These are phyloP conservation scores for Rhodotorula paludigena DNA, from an alignment of 768 basidiomycete genomes.

Conservation along the genomic window DNA sequence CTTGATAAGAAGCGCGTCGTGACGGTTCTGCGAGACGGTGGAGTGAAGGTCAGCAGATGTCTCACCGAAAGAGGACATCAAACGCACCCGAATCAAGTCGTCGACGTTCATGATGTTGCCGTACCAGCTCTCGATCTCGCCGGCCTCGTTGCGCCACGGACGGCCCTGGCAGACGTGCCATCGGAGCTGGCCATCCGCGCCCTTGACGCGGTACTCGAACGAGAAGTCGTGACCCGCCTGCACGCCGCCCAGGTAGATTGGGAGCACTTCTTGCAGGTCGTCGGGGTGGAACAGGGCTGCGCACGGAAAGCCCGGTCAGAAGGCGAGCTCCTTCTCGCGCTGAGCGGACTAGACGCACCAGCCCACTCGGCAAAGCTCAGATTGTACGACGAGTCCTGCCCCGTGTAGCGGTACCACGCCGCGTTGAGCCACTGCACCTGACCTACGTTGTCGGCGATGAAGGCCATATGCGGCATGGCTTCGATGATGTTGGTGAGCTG, in stretches of 20 bases:
- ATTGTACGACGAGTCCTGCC: neutral
- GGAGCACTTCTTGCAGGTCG: slow-evolving; percentile 11
- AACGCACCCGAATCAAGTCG: slow-evolving; percentile 6
- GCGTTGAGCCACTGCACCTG: slow-evolving; percentile 18
- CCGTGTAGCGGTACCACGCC: slow-evolving; percentile 21
- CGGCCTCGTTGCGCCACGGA: neutral
- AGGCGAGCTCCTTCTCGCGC: no score
- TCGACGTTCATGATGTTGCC: slow-evolving; percentile 8
- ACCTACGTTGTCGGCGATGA: slow-evolving; percentile 7
- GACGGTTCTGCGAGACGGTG: neutral
- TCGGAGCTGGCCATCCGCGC: neutral
- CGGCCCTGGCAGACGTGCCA: slow-evolving; percentile 19
- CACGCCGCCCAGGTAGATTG: slow-evolving; percentile 17
- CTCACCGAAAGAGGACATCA: no score
- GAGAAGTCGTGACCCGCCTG: slow-evolving; percentile 8
- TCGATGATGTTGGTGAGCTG: neutral
- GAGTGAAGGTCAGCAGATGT: neutral
- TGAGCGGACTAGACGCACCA: no score
- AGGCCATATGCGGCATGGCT: neutral
- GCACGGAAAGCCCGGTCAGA: no score
- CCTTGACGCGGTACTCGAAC: slow-evolving; percentile 29
- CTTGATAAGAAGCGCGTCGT: slow-evolving; percentile 12
- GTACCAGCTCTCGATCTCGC: slow-evolving; percentile 5
- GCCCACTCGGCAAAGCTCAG: neutral
- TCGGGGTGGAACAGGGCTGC: slow-evolving; percentile 24